Percentiles rank a stretch among this genome's conserved stretches.
These are phyloP conservation scores for Lentinula novae-zelandiae DNA, from an alignment of 1,284 basidiomycete genomes.

Conservation along the genomic window DNA sequence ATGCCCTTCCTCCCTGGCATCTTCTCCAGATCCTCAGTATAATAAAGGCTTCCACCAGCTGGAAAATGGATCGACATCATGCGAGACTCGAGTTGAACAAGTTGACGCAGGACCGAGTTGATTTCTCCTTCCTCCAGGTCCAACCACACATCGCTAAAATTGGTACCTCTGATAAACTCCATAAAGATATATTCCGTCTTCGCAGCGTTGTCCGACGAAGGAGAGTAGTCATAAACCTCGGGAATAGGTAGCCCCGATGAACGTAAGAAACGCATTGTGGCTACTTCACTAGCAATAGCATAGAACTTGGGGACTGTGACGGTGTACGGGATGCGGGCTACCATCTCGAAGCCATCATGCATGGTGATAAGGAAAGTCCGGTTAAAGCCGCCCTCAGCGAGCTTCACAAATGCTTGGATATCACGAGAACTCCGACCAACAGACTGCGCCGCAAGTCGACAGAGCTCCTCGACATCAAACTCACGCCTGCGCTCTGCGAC, in stretches of 20 bases:
- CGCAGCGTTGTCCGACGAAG: constrained; percentile 43
- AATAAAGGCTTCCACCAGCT: constrained; percentile 52
- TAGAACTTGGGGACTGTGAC: constrained; percentile 37
- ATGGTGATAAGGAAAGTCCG: constrained; percentile 41
- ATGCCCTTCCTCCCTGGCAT: constrained; percentile 28
- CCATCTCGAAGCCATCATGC: constrained; percentile 37
- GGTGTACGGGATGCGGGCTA: constrained; percentile 48
- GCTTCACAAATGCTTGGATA: constrained; percentile 30
- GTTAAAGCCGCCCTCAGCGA: constrained; percentile 39
- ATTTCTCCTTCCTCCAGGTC: constrained; percentile 37
- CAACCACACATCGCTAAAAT: constrained; percentile 42
- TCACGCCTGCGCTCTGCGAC: constrained; percentile 36
- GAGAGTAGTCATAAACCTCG: constrained; percentile 48
- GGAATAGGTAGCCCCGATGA: constrained; percentile 42
- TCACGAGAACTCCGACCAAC: constrained; percentile 27
- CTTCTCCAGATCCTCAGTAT: constrained; percentile 33
- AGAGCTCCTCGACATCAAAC: constrained; percentile 37
- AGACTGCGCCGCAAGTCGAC: constrained; percentile 34
- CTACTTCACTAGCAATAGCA: constrained; percentile 48
- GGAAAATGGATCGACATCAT: constrained; percentile 51
- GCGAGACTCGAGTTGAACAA: constrained; percentile 41
- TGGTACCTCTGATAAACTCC: constrained; percentile 42
- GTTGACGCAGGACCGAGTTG: constrained; percentile 38
- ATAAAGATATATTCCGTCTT: constrained; percentile 51
- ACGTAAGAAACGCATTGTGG: constrained; percentile 37